Evolutionary conservation across 768 basidiomycete species (phyloP).

Genomic region (Lentinula sp.): DNA sequence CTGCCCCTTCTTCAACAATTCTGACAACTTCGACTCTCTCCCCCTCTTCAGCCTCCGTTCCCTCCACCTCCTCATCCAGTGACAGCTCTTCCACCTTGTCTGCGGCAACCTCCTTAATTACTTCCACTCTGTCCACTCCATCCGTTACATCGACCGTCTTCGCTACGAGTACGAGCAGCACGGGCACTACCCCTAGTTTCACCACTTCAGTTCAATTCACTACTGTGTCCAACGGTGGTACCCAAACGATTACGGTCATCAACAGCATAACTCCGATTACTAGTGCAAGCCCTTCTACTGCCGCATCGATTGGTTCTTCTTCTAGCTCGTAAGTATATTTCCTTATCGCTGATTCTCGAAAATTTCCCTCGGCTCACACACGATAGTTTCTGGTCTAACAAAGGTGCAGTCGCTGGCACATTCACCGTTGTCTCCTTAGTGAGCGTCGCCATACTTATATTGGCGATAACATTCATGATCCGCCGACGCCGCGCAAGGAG

Average conservation of each 20-base stretch:
- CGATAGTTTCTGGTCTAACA: conserved; percentile 33
- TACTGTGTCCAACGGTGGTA: background rate
- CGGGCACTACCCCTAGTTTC: background rate
- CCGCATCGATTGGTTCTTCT: background rate
- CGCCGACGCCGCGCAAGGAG: background rate
- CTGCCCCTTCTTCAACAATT: background rate
- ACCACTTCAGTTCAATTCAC: conserved; percentile 1
- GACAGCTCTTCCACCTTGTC: background rate
- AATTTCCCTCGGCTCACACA: background rate
- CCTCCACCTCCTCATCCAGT: background rate
- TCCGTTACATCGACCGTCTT: background rate
- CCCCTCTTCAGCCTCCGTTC: background rate
- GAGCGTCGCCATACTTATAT: conserved; percentile 20
- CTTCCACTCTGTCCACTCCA: background rate
- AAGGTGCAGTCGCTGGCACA: conserved; percentile 33
- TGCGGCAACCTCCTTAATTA: background rate
- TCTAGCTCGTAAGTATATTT: conserved; percentile 1
- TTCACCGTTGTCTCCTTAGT: conserved; percentile 32
- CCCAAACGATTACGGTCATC: background rate
- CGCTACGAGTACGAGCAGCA: background rate
- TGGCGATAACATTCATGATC: background rate
- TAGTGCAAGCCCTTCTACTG: background rate
- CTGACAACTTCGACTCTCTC: background rate
- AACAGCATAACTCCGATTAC: background rate
- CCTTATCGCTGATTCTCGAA: background rate